Percentiles rank a stretch among this genome's conserved stretches.
Conservation (phyloP, 169 alveolate genomes). For the Fabrea salina region DNA sequence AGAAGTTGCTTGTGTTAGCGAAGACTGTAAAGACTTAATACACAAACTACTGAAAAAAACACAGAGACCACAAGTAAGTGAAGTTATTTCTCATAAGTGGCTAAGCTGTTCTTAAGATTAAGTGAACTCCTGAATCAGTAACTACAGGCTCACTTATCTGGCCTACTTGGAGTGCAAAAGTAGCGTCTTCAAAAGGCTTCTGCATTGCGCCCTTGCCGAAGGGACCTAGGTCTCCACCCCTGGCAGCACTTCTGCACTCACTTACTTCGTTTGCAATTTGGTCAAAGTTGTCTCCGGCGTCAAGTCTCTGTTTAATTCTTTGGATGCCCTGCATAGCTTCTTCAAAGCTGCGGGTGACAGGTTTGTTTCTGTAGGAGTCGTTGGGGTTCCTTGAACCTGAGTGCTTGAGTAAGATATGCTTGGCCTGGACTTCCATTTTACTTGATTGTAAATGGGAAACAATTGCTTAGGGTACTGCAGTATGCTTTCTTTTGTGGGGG, state of each 20-base stretch:
- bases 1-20: neutral
- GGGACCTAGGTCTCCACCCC: conserved; percentile 88
- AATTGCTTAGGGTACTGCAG: too few species aligned
- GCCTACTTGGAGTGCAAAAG: conserved; percentile 79
- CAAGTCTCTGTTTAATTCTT: conserved; percentile 49
- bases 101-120: conserved; percentile 80
- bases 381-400: conserved; percentile 86
- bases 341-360: conserved; percentile 81
- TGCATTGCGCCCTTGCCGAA: conserved; percentile 86
- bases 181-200: conserved; percentile 81
- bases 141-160: conserved; percentile 85
- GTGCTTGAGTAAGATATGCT: conserved; percentile 87
- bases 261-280: conserved; percentile 67
- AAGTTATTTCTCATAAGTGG: neutral
- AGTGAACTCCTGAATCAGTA: conserved; percentile 87
- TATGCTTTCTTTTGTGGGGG: too few species aligned
- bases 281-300: conserved; percentile 58
- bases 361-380: conserved; percentile 75
- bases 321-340: conserved; percentile 79
- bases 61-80: neutral
- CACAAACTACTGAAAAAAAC: neutral
- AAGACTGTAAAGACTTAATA: neutral
- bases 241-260: conserved; percentile 81
- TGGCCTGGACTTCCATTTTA: too few species aligned
- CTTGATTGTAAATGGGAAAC: too few species aligned